These are phyloP conservation scores for Trichocladium uniseriatum DNA, from an alignment of 495 filamentous ascomycete genomes.

Conservation along the genomic window DNA sequence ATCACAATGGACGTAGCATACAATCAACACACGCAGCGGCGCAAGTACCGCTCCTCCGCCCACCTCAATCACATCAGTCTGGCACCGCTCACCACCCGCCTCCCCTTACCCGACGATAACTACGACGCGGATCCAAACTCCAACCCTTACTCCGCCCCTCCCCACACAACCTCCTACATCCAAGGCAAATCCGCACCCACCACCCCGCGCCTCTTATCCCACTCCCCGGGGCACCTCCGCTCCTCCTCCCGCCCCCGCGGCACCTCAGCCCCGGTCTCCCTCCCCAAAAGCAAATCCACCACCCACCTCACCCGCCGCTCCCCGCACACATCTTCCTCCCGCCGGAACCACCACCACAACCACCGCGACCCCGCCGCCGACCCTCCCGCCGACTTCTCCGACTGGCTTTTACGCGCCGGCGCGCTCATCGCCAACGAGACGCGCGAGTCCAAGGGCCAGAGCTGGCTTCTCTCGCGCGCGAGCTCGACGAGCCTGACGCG, in stretches of 20 bases:
- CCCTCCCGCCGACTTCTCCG: constrained; percentile 20
- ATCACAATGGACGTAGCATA: constrained; percentile 43
- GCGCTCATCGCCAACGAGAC: constrained; percentile 59
- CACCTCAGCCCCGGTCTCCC: neutral
- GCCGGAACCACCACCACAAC: no score
- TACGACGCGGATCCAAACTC: constrained; percentile 23
- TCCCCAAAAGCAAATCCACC: constrained; percentile 40
- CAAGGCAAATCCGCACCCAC: constrained; percentile 47
- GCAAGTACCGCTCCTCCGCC: constrained; percentile 36
- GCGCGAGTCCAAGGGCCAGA: constrained; percentile 69
- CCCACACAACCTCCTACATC: constrained; percentile 38
- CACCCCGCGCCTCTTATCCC: constrained; percentile 48
- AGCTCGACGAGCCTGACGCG: constrained; percentile 61
- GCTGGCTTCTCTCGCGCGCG: constrained; percentile 64
- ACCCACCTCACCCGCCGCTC: constrained; percentile 36
- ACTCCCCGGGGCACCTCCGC: constrained; percentile 34
- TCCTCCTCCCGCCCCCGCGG: constrained; percentile 28
- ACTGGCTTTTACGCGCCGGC: constrained; percentile 70
- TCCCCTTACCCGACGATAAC: constrained; percentile 50
- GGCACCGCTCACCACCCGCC: constrained; percentile 56
- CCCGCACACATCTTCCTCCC: constrained; percentile 12
- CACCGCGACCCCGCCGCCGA: neutral
- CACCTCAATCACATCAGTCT: constrained; percentile 48
- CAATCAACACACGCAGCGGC: constrained; percentile 41
- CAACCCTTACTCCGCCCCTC: neutral